Evolutionary conservation across 2,329 filamentous ascomycete genomes (phyloP).

Genomic region (Pseudogymnoascus destructans): DNA sequence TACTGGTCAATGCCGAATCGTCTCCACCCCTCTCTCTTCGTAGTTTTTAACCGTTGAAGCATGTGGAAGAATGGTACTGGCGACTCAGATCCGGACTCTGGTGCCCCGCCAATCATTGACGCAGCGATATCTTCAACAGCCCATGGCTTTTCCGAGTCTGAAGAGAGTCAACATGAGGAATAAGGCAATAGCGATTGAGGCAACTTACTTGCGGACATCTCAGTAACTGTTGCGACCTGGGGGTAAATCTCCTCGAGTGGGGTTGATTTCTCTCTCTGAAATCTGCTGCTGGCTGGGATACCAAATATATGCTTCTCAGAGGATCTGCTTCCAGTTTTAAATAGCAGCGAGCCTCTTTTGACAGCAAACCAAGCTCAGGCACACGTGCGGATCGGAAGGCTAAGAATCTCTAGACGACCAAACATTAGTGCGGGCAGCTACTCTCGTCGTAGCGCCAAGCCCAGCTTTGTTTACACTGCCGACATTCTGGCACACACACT

Average conservation of each 20-base stretch:
- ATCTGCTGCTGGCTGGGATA: neutral
- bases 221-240: neutral
- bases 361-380: slow-evolving; percentile 1
- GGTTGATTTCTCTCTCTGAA: neutral
- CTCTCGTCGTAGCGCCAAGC: neutral
- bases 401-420: neutral
- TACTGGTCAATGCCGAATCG: slow-evolving; percentile 63
- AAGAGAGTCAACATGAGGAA: neutral
- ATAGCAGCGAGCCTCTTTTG: neutral
- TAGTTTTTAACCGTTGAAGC: slow-evolving; percentile 87
- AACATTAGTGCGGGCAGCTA: neutral
- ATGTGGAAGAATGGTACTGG: slow-evolving; percentile 90
- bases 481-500: neutral
- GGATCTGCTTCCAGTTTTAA: neutral
- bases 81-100: slow-evolving; percentile 48
- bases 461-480: neutral
- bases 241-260: neutral
- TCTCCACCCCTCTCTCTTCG: slow-evolving; percentile 90
- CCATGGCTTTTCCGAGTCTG: slow-evolving; percentile 32
- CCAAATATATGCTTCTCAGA: neutral
- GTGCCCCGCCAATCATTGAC: slow-evolving; percentile 46
- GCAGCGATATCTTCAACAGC: slow-evolving; percentile 49
- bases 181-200: neutral
- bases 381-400: neutral
- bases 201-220: neutral